Percentiles rank a stretch among this genome's conserved stretches.
Conservation (phyloP, 1,139 yeast genomes). For the Geotrichum restrictum region DNA sequence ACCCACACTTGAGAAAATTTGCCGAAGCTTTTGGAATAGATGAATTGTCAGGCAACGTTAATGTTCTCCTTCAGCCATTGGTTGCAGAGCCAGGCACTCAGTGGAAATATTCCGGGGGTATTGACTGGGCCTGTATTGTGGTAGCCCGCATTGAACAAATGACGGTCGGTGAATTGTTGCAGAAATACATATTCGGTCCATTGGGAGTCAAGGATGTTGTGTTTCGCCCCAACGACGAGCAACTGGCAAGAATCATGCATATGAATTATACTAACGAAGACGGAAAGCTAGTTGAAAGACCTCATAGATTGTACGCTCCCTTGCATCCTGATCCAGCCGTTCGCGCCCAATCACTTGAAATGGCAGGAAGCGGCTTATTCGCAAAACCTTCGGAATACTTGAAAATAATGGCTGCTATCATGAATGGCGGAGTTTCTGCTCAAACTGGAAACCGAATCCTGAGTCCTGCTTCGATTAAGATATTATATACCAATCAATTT, state of each 20-base stretch:
- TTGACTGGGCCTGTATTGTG: constrained; percentile 54
- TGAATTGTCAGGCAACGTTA: constrained; percentile 20
- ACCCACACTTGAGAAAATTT: constrained; percentile 25
- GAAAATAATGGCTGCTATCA: constrained; percentile 46
- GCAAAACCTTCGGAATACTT: constrained; percentile 46
- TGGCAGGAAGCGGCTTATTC: constrained; percentile 51
- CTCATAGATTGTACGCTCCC: constrained; percentile 8
- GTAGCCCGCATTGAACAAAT: constrained; percentile 46
- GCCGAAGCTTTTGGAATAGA: constrained; percentile 19
- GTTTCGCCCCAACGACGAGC: constrained; percentile 28
- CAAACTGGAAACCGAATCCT: constrained; percentile 39
- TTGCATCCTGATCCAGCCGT: constrained; percentile 12
- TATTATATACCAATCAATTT: constrained; percentile 29
- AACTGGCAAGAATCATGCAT: constrained; percentile 14
- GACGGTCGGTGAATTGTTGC: constrained; percentile 44
- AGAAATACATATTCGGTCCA: constrained; percentile 45
- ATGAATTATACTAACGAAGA: constrained; percentile 19
- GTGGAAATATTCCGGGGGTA: constrained; percentile 51
- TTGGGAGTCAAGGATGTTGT: constrained; percentile 45
- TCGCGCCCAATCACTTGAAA: constrained; percentile 19
- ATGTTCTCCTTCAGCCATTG: constrained; percentile 40
- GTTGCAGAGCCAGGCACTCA: constrained; percentile 51
- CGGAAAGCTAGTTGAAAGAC: constrained; percentile 18
- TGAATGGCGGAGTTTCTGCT: constrained; percentile 42
- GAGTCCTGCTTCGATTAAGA: constrained; percentile 25